Evolutionary conservation across 2,329 filamentous ascomycete genomes (phyloP).

Genomic region (Aspergillus fischeri): DNA sequence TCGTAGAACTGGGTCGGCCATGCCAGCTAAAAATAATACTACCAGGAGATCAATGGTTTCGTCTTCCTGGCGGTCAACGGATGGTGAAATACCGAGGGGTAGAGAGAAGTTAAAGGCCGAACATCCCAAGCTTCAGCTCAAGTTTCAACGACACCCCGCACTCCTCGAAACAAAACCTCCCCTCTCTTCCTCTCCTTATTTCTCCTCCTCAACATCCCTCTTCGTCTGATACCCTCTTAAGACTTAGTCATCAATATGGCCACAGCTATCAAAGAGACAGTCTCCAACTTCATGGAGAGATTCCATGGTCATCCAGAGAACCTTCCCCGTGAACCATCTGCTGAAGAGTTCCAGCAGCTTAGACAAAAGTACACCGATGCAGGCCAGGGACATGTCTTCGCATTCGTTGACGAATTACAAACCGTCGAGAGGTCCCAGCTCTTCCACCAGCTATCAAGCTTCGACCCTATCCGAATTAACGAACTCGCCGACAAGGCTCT

Average conservation of each 20-base stretch:
- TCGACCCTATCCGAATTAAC: slow-evolving; percentile 86
- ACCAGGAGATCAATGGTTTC: not conserved
- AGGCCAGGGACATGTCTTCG: slow-evolving; percentile 76
- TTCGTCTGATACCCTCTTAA: not conserved
- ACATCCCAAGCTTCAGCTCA: not conserved
- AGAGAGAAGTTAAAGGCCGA: not conserved
- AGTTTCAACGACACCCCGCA: slow-evolving; percentile 18
- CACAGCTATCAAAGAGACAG: slow-evolving; percentile 39
- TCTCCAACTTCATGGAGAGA: slow-evolving; percentile 48
- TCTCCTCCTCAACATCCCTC: not conserved
- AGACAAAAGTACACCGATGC: slow-evolving; percentile 69
- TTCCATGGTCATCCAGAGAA: slow-evolving; percentile 39
- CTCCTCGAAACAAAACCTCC: slow-evolving; percentile 13
- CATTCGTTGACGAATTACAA: slow-evolving; percentile 79
- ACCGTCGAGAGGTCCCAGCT: slow-evolving; percentile 70
- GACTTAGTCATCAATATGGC: slow-evolving; percentile 29
- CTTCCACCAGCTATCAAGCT: slow-evolving; percentile 73
- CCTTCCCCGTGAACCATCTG: slow-evolving; percentile 49
- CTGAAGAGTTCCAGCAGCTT: slow-evolving; percentile 64
- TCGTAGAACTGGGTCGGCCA: not conserved
- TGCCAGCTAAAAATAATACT: not conserved
- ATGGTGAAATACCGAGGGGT: slow-evolving; percentile 1
- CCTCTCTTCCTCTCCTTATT: slow-evolving; percentile 3
- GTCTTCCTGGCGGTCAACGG: not conserved
- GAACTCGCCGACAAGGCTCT: slow-evolving; percentile 77